A percentile compares a stretch with the other conserved stretches of the same genome.
These are phyloP conservation scores for Chrysanthemum seticuspe DNA, from an alignment of 129 eudicot species.

Conservation along the genomic window DNA sequence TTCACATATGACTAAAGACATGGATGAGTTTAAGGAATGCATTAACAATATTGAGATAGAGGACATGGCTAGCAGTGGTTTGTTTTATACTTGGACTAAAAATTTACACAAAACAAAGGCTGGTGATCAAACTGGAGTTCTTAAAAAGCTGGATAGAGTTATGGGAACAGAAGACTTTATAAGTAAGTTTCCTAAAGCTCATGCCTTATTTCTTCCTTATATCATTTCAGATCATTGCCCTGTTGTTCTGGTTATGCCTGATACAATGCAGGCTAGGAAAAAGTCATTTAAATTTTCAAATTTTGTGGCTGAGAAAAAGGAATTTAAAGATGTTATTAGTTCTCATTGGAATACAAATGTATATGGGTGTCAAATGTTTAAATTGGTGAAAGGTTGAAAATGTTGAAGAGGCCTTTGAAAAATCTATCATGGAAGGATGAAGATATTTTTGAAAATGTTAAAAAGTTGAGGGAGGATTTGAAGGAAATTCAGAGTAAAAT, in stretches of 20 bases:
- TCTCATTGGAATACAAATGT: neutral
- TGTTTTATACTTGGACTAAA: neutral
- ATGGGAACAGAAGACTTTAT: neutral
- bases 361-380: neutral
- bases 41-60: neutral
- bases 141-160: neutral
- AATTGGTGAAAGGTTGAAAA: too few relatives aligned
- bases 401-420: neutral
- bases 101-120: neutral
- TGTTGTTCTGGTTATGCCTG: neutral
- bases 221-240: neutral
- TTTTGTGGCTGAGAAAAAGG: too few relatives aligned
- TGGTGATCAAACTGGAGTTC: neutral
- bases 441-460: neutral
- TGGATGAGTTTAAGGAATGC: neutral
- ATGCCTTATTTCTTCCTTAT: neutral
- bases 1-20: neutral
- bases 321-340: too few relatives aligned
- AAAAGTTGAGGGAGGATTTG: neutral
- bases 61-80: neutral
- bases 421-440: neutral
- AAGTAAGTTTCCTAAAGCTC: neutral
- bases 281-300: neutral
- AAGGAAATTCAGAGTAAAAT: too few relatives aligned
- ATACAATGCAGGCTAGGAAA: too few relatives aligned